Conservation (phyloP, 2,329 filamentous ascomycete species). For the Pseudogymnoascus sp. region DNA sequence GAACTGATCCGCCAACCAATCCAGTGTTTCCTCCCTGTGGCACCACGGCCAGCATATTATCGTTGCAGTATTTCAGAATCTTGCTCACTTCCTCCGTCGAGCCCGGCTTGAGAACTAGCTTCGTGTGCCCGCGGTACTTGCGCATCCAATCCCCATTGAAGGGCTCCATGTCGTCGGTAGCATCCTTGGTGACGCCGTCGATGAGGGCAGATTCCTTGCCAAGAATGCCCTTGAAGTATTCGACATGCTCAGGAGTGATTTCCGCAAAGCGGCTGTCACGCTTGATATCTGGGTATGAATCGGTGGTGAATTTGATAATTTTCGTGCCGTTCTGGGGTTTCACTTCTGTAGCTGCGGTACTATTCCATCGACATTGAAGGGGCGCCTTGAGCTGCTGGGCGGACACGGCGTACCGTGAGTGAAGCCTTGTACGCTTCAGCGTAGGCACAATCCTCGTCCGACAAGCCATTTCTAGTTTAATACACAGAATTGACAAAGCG, state of each 20-base stretch:
- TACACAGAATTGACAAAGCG: neutral
- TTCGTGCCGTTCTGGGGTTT: conserved; percentile 28
- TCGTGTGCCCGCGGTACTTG: conserved; percentile 88
- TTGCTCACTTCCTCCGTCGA: conserved; percentile 83
- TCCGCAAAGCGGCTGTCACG: conserved; percentile 67
- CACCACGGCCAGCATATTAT: conserved; percentile 83
- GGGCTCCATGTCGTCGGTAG: conserved; percentile 71
- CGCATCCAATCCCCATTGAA: conserved; percentile 99
- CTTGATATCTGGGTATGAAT: conserved; percentile 76
- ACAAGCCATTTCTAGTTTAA: conserved; percentile 8
- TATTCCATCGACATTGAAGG: conserved; percentile 10
- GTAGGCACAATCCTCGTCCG: conserved; percentile 8
- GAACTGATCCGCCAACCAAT: conserved; percentile 87
- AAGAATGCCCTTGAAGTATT: conserved; percentile 73
- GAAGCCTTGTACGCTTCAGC: neutral
- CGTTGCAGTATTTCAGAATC: conserved; percentile 91
- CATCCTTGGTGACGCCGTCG: conserved; percentile 70
- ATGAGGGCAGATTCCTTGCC: conserved; percentile 72
- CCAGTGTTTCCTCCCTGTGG: conserved; percentile 97
- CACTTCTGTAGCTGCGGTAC: conserved; percentile 23
- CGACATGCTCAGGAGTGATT: conserved; percentile 71
- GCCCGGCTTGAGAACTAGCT: conserved; percentile 77
- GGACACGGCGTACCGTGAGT: neutral
- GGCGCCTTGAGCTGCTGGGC: conserved; percentile 16
- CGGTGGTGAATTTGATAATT: conserved; percentile 67